Evolutionary conservation across 2,329 filamentous ascomycete species (phyloP).

Genomic region (Aspergillus proliferans): DNA sequence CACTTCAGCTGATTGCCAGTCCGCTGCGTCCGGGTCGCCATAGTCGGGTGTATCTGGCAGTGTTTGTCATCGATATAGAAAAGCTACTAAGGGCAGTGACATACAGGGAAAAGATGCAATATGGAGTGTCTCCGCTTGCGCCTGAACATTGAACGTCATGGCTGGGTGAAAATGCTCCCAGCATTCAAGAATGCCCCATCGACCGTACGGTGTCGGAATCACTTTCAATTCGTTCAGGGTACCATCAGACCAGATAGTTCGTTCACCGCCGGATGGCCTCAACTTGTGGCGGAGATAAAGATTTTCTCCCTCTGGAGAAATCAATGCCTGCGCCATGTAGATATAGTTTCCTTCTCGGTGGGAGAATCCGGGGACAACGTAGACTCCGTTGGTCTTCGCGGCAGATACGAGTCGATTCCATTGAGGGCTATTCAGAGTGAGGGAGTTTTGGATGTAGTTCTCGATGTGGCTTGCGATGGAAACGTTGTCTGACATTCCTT

Average conservation of each 20-base stretch:
- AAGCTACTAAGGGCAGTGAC: neutral
- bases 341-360: neutral
- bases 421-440: neutral
- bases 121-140: neutral
- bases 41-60: neutral
- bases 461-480: neutral
- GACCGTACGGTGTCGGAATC: neutral
- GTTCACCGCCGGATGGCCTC: slow-evolving; percentile 1
- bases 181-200: slow-evolving; percentile 1
- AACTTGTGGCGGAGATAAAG: slow-evolving; percentile 1
- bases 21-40: neutral
- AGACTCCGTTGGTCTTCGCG: neutral
- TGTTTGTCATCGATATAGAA: neutral
- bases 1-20: neutral
- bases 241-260: slow-evolving; percentile 2
- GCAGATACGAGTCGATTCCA: neutral
- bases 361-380: slow-evolving; percentile 2
- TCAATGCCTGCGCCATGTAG: slow-evolving; percentile 4
- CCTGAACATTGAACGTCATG: neutral
- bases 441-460: neutral
- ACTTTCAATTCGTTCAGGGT: neutral
- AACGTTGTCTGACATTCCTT: neutral
- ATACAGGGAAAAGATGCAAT: neutral
- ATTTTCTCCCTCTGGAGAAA: slow-evolving; percentile 1
- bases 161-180: neutral